These are phyloP conservation scores for Fusarium papillatum DNA, from an alignment of 2,329 filamentous ascomycete genomes.

Conservation along the genomic window DNA sequence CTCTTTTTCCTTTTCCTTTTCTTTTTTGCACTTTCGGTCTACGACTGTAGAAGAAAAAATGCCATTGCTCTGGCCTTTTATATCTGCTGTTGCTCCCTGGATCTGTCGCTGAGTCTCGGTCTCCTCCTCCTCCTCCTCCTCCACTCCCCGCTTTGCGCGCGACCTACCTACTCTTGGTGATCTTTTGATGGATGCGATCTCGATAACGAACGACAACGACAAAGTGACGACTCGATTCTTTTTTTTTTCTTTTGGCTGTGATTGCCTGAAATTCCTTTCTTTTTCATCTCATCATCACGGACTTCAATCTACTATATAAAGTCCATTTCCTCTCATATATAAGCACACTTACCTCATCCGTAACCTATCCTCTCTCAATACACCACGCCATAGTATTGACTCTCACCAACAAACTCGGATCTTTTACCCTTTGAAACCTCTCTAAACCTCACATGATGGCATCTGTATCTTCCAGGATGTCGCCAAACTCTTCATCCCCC, in stretches of 20 bases:
- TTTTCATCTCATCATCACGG: not conserved
- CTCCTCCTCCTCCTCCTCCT: not conserved
- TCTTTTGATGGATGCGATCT: slow-evolving; percentile 11
- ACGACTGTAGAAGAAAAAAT: slow-evolving; percentile 1
- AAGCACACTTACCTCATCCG: not conserved
- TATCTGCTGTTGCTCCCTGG: slow-evolving; percentile 15
- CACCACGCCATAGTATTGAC: slow-evolving; percentile 1
- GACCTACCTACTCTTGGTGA: not conserved
- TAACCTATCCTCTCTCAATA: not conserved
- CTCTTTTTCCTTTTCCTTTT: not conserved
- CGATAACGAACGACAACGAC: slow-evolving; percentile 16
- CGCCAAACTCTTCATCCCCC: slow-evolving; percentile 52
- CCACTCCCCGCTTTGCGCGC: not conserved
- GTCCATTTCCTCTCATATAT: not conserved
- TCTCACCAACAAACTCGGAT: not conserved
- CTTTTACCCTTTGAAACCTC: not conserved
- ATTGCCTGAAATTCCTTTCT: not conserved
- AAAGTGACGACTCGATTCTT: not conserved
- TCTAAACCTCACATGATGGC: slow-evolving; percentile 45
- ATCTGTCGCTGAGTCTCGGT: slow-evolving; percentile 10
- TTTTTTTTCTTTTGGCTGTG: not conserved
- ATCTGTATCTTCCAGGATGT: slow-evolving; percentile 55
- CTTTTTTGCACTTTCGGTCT: slow-evolving; percentile 1
- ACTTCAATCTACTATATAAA: not conserved
- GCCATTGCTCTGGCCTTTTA: slow-evolving; percentile 12